A percentile compares a stretch with the other conserved stretches of the same genome.
phyloP scores from a whole-genome alignment of 345 rosid genomes.

The Viola odorata region DNA sequence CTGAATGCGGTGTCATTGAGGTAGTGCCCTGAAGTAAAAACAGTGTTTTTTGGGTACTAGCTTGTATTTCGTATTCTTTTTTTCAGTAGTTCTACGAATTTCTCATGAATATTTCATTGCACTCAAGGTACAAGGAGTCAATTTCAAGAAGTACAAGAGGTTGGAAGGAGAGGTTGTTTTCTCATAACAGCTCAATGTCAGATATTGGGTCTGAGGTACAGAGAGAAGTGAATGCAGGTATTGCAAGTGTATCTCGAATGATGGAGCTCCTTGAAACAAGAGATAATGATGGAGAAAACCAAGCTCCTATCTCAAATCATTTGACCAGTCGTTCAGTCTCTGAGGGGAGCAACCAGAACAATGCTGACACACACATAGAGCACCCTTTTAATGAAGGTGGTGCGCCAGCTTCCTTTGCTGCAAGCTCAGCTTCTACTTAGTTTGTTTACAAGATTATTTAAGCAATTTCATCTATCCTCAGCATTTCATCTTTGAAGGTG shows the following conservation, averaged over 20 bases:
- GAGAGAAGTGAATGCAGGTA: conserved; percentile 23
- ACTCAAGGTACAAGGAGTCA: conserved; percentile 23
- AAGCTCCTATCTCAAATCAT: conserved; percentile 11
- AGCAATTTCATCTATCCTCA: conserved; percentile 30
- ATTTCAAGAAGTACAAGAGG: conserved; percentile 29
- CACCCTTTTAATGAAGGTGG: conserved; percentile 22
- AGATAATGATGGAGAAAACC: conserved; percentile 21
- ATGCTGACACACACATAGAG: conserved; percentile 16
- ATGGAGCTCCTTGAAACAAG: conserved; percentile 32
- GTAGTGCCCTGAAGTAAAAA: no score
- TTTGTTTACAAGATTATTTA: conserved; percentile 11
- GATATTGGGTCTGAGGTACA: conserved; percentile 27
- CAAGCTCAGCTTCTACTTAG: conserved; percentile 36
- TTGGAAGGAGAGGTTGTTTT: conserved; percentile 32
- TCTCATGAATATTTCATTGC: neutral
- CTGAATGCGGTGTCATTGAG: no score
- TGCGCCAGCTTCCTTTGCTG: conserved; percentile 19
- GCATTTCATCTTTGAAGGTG: conserved; percentile 49
- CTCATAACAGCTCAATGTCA: conserved; percentile 16
- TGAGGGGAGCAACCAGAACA: conserved; percentile 26
- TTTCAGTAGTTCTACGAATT: conserved; percentile 4
- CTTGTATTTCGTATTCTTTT: conserved; percentile 11
- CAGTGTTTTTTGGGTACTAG: conserved; percentile 39
- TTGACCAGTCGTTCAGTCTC: conserved; percentile 19
- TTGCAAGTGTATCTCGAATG: conserved; percentile 25